Evolutionary conservation across 1,139 yeast genomes (phyloP).

Genomic region (Saccharomyces hybrid): DNA sequence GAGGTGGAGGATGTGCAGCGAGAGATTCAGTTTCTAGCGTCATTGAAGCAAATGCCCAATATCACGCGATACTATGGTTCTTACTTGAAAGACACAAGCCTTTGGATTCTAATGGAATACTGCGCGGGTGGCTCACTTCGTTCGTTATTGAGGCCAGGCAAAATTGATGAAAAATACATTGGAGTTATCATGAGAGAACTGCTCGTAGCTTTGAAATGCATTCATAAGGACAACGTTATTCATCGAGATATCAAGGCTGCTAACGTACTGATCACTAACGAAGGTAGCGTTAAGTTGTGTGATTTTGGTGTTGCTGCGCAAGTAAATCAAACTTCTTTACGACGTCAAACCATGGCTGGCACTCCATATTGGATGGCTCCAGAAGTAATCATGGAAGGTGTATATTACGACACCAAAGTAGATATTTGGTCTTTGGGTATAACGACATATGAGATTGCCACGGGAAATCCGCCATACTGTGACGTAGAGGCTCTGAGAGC

Average conservation of each 20-base stretch:
- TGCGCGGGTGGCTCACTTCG: conserved; percentile 96
- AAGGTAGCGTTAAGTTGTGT: conserved; percentile 85
- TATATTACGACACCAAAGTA: conserved; percentile 73
- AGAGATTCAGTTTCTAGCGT: conserved; percentile 81
- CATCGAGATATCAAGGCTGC: conserved; percentile 97
- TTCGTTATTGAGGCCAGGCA: conserved; percentile 80
- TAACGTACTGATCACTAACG: conserved; percentile 79
- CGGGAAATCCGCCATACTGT: conserved; percentile 96
- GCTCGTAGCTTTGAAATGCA: conserved; percentile 66
- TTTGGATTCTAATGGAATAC: conserved; percentile 97
- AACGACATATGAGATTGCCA: conserved; percentile 87
- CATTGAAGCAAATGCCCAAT: conserved; percentile 77
- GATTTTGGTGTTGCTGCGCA: conserved; percentile 99
- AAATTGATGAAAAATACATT: conserved; percentile 74
- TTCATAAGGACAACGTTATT: conserved; percentile 84
- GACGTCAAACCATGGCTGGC: conserved; percentile 94
- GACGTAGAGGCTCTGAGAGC: conserved; percentile 95
- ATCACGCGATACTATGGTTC: conserved; percentile 92
- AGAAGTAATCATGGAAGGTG: conserved; percentile 92
- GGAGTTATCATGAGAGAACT: conserved; percentile 79
- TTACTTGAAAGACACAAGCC: conserved; percentile 72
- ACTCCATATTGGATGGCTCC: conserved; percentile 99
- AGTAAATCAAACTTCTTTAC: conserved; percentile 63
- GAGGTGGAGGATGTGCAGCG: conserved; percentile 93
- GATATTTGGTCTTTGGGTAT: conserved; percentile 95